Percentiles rank a stretch among this genome's conserved stretches.
Conservation (phyloP, 1,139 yeast genomes). For the Pneumocystis canis region DNA sequence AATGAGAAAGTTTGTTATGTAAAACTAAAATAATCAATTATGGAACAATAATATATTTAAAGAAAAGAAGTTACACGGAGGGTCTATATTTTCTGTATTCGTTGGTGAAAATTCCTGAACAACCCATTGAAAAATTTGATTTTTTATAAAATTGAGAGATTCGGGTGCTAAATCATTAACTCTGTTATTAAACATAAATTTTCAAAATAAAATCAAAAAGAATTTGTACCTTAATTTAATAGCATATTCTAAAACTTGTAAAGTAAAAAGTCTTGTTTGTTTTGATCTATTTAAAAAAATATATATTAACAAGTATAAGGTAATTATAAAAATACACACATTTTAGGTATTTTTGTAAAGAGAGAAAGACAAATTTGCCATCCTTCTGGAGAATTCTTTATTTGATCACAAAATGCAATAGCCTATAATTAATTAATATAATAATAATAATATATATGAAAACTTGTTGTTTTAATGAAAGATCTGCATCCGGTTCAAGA, state of each 20-base stretch:
- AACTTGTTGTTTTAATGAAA: constrained; percentile 50
- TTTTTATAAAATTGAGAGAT: constrained; percentile 35
- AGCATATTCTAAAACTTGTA: constrained; percentile 64
- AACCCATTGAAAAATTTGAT: constrained; percentile 33
- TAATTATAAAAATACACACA: background rate
- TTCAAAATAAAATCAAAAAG: background rate
- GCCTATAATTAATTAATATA: constrained; percentile 32
- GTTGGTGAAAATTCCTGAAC: constrained; percentile 12
- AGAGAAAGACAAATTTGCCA: constrained; percentile 63
- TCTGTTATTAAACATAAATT: constrained; percentile 24
- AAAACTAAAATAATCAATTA: constrained; percentile 21
- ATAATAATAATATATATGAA: constrained; percentile 11
- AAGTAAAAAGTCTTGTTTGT: constrained; percentile 49
- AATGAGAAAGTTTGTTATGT: constrained; percentile 65
- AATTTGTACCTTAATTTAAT: constrained; percentile 24
- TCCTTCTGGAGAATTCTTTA: constrained; percentile 64
- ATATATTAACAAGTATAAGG: background rate
- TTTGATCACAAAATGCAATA: constrained; percentile 56
- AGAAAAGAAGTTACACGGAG: constrained; percentile 5
- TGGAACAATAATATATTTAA: background rate
- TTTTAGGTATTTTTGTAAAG: constrained; percentile 31
- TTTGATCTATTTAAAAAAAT: constrained; percentile 18
- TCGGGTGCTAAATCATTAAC: constrained; percentile 23
- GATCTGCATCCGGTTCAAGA: constrained; percentile 60
- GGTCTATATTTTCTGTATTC: constrained; percentile 12